Conservation (phyloP, 305 asterid species). For the Euphrasia arctica region DNA sequence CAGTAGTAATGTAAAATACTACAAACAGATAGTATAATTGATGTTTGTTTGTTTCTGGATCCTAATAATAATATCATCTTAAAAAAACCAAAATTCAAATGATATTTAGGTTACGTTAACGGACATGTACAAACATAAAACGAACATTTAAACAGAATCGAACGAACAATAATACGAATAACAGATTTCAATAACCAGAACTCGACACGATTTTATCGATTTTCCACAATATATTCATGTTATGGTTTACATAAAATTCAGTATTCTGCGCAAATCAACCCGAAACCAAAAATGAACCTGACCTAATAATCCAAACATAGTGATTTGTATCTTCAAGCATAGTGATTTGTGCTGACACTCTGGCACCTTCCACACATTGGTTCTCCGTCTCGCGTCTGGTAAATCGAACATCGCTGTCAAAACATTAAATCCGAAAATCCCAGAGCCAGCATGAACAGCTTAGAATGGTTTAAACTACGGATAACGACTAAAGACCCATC, state of each 20-base stretch:
- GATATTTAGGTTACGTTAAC: no score
- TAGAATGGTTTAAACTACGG: constrained; percentile 25
- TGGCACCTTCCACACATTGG: constrained; percentile 11
- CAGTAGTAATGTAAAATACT: no score
- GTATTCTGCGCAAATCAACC: neutral
- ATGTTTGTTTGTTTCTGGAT: no score
- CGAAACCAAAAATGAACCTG: no score
- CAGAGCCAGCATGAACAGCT: constrained; percentile 38
- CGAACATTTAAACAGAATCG: no score
- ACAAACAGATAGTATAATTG: no score
- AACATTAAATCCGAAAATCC: constrained; percentile 34
- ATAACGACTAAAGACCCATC: constrained; percentile 27
- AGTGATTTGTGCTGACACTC: neutral
- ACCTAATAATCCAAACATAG: neutral
- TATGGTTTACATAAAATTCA: neutral
- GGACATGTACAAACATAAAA: no score
- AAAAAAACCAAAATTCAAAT: no score
- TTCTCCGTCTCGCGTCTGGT: neutral
- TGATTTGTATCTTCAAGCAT: neutral
- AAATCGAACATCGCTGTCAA: constrained; percentile 1
- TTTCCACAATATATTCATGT: neutral
- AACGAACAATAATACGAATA: no score
- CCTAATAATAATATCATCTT: no score
- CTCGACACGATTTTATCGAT: no score
- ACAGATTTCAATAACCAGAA: no score